Evolutionary conservation across 1,284 basidiomycete species (phyloP), one percentile per base, ranked within the genome.

Genomic region (Naganishia sp.): DNA sequence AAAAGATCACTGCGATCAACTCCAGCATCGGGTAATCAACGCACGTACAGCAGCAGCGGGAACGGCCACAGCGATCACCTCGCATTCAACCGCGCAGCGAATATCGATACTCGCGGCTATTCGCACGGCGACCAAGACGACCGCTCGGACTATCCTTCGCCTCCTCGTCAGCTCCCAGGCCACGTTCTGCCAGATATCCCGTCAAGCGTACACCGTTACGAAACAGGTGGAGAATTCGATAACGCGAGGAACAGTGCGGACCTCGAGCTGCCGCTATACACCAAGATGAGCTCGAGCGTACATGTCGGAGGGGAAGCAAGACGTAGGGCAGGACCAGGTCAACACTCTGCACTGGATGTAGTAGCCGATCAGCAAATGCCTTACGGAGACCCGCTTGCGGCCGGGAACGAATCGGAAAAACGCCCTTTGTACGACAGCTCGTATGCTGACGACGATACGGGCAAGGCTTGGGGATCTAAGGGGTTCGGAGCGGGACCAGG

Each of bases 391-490:
- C 52, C 59, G 44, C 33, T 61, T 25, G 36, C 21, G 36, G 48
- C n/a, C 21, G 39, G 59, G 4, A 50, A 50, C 48, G 59, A 61
- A 28, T 61, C 59, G 18, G 59, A 61, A 52, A 61, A 61, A 43
- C 36, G 52, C 36, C 59, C 48, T 13, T 50, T 61, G 33, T 61
- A 66, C 33, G 53, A 63, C 25, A 55, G 23, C 21, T 42, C 50
- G 15, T 46, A 52, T 11, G 54, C 49, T 16, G 60, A 63, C 23
- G 56, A 64, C 21, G 69, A 66, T n/a, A 57, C 63, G 13, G 69
- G 69, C 9, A 70, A 70, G 44, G 50, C 33, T 5, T 63, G 64
- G 50, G 69, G 69, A 2, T 67, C 69, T 15, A 70, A 70, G 42
- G 69, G 69, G 6, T 68, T 56, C 59, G 69, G 65, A 5, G 39